Conservation (phyloP, 2,329 filamentous ascomycete species). For the Drechslerella stenobrocha region DNA sequence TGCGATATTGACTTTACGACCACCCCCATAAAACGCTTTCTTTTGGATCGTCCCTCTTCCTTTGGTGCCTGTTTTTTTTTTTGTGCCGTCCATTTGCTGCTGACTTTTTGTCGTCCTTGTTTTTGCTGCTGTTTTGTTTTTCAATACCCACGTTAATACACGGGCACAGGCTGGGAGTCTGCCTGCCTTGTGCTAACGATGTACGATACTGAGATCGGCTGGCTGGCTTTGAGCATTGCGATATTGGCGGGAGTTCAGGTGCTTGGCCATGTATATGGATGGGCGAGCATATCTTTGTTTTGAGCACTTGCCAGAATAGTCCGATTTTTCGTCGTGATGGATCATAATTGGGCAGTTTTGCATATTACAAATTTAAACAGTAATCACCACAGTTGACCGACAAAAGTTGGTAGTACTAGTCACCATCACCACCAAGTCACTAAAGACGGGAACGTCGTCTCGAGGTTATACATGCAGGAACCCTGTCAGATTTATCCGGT, state of each 20-base stretch:
- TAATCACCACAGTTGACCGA: too few species aligned
- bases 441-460: conserved; percentile 1
- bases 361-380: too few species aligned
- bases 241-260: conserved; percentile 8
- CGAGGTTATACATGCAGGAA: not conserved
- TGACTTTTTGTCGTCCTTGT: not conserved
- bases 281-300: not conserved
- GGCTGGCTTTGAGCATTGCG: not conserved
- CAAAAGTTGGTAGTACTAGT: too few species aligned
- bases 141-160: not conserved
- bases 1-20: not conserved
- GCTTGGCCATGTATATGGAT: not conserved
- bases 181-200: not conserved
- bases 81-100: not conserved
- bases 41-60: not conserved
- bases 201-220: conserved; percentile 1
- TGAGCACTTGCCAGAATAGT: too few species aligned
- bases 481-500: conserved; percentile 21
- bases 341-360: too few species aligned
- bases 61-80: conserved; percentile 11
- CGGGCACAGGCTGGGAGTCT: not conserved
- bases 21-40: too few species aligned
- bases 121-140: conserved; percentile 1
- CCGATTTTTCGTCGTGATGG: too few species aligned
- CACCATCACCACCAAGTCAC: too few species aligned